phyloP scores from a whole-genome alignment of 1,284 basidiomycete species.

The Pholiota adiposa region DNA sequence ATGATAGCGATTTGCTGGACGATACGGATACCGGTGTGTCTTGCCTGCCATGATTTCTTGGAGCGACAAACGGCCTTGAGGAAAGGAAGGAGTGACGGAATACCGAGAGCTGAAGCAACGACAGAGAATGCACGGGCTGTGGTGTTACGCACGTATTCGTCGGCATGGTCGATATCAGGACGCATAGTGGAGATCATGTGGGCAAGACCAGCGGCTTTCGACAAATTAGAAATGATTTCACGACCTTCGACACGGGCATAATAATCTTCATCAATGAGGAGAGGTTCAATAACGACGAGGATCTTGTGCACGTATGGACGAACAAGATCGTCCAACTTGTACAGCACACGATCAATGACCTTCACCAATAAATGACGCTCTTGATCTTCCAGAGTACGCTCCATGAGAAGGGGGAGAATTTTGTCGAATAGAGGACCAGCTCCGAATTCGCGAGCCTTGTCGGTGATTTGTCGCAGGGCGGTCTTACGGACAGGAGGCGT shows the following conservation, averaged over 20 bases:
- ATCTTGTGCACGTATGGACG: conserved; percentile 99
- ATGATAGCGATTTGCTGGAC: conserved; percentile 99
- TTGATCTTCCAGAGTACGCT: conserved; percentile 98
- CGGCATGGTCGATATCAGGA: conserved; percentile 99
- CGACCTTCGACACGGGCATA: conserved; percentile 99
- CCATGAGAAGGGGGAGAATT: conserved; percentile 98
- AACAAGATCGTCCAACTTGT: conserved; percentile 99
- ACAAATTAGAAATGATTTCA: conserved; percentile 98
- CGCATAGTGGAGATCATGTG: conserved; percentile 99
- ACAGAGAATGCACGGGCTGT: conserved; percentile 99
- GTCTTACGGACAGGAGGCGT: conserved; percentile 98
- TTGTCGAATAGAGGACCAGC: conserved; percentile 99
- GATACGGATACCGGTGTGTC: conserved; percentile 98
- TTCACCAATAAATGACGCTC: conserved; percentile 98
- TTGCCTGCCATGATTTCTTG: conserved; percentile 99
- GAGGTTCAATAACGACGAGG: conserved; percentile 98
- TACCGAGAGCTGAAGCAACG: conserved; percentile 97
- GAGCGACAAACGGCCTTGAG: conserved; percentile 97
- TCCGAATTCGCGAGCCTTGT: conserved; percentile 98
- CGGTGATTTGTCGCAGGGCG: conserved; percentile 97
- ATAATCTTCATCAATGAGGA: conserved; percentile 99
- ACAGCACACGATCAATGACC: conserved; percentile 98
- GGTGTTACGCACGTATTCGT: conserved; percentile 99
- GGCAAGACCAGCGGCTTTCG: conserved; percentile 97
- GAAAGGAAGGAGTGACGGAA: conserved; percentile 97